phyloP scores from a whole-genome alignment of 2,329 filamentous ascomycete genomes.

The Scedosporium boydii region DNA sequence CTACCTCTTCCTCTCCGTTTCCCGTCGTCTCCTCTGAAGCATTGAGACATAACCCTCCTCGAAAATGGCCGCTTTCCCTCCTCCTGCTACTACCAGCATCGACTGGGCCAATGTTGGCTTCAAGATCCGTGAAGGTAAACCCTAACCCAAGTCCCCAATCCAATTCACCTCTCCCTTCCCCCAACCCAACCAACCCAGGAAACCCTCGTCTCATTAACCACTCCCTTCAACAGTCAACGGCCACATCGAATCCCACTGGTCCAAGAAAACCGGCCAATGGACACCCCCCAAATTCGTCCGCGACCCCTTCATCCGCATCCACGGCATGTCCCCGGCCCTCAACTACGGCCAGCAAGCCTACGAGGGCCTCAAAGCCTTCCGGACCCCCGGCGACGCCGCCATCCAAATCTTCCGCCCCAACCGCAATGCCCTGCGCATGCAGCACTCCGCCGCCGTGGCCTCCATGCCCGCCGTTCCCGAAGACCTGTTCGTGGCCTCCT shows the following conservation, averaged over 20 bases:
- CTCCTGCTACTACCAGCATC: slow-evolving; percentile 69
- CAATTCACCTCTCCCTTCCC: slow-evolving; percentile 1
- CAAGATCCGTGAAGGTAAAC: slow-evolving; percentile 74
- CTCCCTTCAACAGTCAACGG: slow-evolving; percentile 64
- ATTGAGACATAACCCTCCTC: not conserved
- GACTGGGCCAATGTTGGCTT: slow-evolving; percentile 95
- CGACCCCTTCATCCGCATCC: slow-evolving; percentile 77
- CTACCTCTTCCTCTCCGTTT: too few relatives aligned
- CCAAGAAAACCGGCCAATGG: slow-evolving; percentile 66
- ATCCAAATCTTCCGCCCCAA: slow-evolving; percentile 85
- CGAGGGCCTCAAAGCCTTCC: slow-evolving; percentile 97
- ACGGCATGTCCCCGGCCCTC: slow-evolving; percentile 88
- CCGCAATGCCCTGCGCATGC: slow-evolving; percentile 75
- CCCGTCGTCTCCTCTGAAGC: too few relatives aligned
- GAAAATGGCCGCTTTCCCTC: slow-evolving; percentile 50
- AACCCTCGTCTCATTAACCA: not conserved
- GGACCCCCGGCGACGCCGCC: slow-evolving; percentile 53
- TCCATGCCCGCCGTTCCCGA: slow-evolving; percentile 74
- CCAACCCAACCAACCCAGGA: not conserved
- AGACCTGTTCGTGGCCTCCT: slow-evolving; percentile 64
- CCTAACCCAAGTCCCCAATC: not conserved
- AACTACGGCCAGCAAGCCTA: slow-evolving; percentile 98
- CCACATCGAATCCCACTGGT: slow-evolving; percentile 84
- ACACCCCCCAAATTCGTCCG: slow-evolving; percentile 66
- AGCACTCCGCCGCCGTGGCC: slow-evolving; percentile 73